Evolutionary conservation across 805 yeast genomes (phyloP).

Genomic region (Sugiyamaella boreocaroliniensis): DNA sequence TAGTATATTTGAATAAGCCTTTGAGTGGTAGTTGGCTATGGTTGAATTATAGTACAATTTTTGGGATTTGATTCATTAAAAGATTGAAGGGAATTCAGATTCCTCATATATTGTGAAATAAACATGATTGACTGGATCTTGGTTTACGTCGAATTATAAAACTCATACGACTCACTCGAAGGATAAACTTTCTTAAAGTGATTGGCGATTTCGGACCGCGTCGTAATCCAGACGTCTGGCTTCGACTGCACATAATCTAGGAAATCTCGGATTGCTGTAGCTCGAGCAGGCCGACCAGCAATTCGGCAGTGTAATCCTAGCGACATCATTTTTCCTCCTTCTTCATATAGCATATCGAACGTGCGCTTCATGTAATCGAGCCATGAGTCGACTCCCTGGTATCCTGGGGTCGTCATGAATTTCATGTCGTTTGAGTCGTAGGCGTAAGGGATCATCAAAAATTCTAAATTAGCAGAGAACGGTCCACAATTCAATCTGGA

Average conservation of each 20-base stretch:
- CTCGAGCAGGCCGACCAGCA: constrained; percentile 35
- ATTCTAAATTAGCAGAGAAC: neutral
- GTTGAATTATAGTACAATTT: too few relatives aligned
- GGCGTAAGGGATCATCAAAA: constrained; percentile 31
- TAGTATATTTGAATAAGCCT: too few relatives aligned
- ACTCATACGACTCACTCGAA: neutral
- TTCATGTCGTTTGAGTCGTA: constrained; percentile 31
- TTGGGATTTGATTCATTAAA: too few relatives aligned
- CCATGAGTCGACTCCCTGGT: constrained; percentile 24
- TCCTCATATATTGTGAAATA: too few relatives aligned
- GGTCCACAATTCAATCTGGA: neutral
- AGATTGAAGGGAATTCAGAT: too few relatives aligned
- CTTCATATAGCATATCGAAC: constrained; percentile 34
- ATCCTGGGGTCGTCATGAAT: constrained; percentile 26
- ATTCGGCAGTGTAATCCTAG: constrained; percentile 34
- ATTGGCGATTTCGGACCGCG: constrained; percentile 35
- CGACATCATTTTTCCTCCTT: constrained; percentile 36
- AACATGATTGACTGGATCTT: too few relatives aligned
- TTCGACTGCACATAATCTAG: constrained; percentile 32
- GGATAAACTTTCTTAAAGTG: constrained; percentile 3
- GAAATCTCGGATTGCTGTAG: constrained; percentile 32
- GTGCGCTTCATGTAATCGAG: constrained; percentile 33
- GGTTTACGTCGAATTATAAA: too few relatives aligned
- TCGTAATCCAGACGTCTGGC: constrained; percentile 35
- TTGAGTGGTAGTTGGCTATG: too few relatives aligned